Evolutionary conservation across 106 monocot species (phyloP), one percentile per base, ranked within the genome.

Genomic region (Allium cepa): DNA sequence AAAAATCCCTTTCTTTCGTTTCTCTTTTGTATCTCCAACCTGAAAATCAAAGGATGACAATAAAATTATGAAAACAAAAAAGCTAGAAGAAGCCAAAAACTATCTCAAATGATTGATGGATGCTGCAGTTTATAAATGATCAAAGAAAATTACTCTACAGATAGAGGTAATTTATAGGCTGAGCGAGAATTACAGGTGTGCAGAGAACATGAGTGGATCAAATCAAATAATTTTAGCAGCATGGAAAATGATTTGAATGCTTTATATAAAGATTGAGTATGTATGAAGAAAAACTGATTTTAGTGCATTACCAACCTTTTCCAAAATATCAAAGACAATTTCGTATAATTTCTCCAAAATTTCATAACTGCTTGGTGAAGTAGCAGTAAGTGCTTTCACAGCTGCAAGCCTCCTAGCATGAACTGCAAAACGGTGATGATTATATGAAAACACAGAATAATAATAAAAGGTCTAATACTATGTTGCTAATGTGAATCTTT

Each of bases 361-460:
- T 53, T 90, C 92, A 70, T 86, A 87, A 79, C 74, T 87, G 67
- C 51, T 53, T 72, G 82, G 28, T 59, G 94, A 78, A 57, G 82
- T 80, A 75, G 87, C 74, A 72, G 86, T 87, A 58, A 97, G 97
- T 58, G 97, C 84, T 77, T 97, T 97, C 48, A 97, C 72, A 80
- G 97, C 92, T 47, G 92, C 97, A 72, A 97, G 92, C 76, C 92
- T 82, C 64, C 92, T 69, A 49, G 97, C 88, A 92, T 97, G 97
- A 79, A 90, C 97, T 97, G 74, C 79, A 81, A 83, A 86, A 26
- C 69, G n/a, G 55, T 16, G 12, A 74, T 36, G 36, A 36, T 5
- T 36, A 36, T 36, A 5, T 36, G 36, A 36, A 36, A 36, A 36
- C n/a, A 10, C 45, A 53, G 53, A 67, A 17, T 8, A 17, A 14